Base-by-base conservation (phyloP, 1,284 basidiomycete species). In the Leccinum subrobustum region DNA sequence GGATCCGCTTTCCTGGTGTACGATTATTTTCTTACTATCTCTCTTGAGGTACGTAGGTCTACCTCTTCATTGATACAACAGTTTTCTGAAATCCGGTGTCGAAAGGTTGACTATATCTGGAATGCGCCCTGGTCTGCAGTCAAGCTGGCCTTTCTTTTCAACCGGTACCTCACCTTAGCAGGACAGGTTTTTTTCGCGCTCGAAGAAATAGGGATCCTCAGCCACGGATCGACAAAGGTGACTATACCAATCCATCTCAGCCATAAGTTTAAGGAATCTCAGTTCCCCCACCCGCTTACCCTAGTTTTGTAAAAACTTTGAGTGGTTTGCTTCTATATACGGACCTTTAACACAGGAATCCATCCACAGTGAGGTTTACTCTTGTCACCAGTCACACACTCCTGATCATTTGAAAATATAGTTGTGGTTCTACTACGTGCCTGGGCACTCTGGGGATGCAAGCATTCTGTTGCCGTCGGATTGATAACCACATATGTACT, bases 391-490 rank as follows among this genome's bases (percentile, higher is more conserved):
- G 11, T 2, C 16, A n/a, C 12, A 4, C 25, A 27, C 20, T n/a
- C 3, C 6, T 39, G 14, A 52, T 18, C 31, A 37, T 27, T 35
- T 29, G 12, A 25, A 5, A 6, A n/a, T 11, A 2, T 20, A 65
- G 64, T 65, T 39, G 27, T 55, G 48, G 65, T 65, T 25, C 47
- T 65, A 39, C 23, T 67, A 16, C 56, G 64, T 12, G 65, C 63
- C 1, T 65, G 65, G 62, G 65, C 65, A 14, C 61, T 65, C n/a
- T 65, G 64, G 64, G 65, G 64, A 3, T 62, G 65, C 27, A 27
- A 39, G 1, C 5, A 14, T 47, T 16, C 12, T 7, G 33, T 54
- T n/a, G 55, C 54, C 3, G 16, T 23, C 2, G 29, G 29, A 8
- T 9, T 65, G 29, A 37, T 59, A 3, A 2, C 18, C 7, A 20